Conservation (phyloP, 805 yeast species). For the Yueomyces sinensis region DNA sequence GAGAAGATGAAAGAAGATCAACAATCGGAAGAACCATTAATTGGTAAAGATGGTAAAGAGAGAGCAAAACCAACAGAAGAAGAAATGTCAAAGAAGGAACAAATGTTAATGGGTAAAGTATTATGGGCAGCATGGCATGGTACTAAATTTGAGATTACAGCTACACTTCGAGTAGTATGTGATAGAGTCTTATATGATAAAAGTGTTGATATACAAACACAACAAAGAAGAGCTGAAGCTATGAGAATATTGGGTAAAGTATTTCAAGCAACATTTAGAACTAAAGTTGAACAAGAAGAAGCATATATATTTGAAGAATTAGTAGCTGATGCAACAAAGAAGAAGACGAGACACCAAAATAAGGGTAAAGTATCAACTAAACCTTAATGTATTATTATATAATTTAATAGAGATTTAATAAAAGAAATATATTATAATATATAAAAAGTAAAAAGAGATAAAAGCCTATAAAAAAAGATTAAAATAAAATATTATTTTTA, state of each 20-base stretch:
- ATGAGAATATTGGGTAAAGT: slow-evolving; percentile 49
- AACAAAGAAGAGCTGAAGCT: slow-evolving; percentile 49
- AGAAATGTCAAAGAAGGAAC: slow-evolving; percentile 57
- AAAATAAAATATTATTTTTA: too few species aligned
- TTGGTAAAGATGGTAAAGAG: slow-evolving; percentile 36
- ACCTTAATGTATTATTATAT: too few species aligned
- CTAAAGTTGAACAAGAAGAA: slow-evolving; percentile 59
- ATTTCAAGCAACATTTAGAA: slow-evolving; percentile 43
- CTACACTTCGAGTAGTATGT: slow-evolving; percentile 59
- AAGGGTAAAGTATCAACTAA: background rate
- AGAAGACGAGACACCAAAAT: slow-evolving; percentile 14
- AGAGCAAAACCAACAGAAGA: slow-evolving; percentile 45
- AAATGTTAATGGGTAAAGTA: slow-evolving; percentile 63
- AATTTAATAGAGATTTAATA: too few species aligned
- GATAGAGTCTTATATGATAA: slow-evolving; percentile 49
- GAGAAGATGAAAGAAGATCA: slow-evolving; percentile 48
- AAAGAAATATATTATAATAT: too few species aligned
- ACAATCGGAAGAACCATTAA: slow-evolving; percentile 26
- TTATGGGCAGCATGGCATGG: slow-evolving; percentile 79
- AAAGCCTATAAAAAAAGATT: too few species aligned
- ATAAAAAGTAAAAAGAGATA: too few species aligned
- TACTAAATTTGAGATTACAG: slow-evolving; percentile 61
- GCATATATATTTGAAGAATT: slow-evolving; percentile 65
- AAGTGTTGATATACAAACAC: slow-evolving; percentile 30
- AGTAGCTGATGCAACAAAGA: slow-evolving; percentile 38